Evolutionary conservation across 2,329 filamentous ascomycete genomes (phyloP).

Genomic region (Alternaria consortialis): DNA sequence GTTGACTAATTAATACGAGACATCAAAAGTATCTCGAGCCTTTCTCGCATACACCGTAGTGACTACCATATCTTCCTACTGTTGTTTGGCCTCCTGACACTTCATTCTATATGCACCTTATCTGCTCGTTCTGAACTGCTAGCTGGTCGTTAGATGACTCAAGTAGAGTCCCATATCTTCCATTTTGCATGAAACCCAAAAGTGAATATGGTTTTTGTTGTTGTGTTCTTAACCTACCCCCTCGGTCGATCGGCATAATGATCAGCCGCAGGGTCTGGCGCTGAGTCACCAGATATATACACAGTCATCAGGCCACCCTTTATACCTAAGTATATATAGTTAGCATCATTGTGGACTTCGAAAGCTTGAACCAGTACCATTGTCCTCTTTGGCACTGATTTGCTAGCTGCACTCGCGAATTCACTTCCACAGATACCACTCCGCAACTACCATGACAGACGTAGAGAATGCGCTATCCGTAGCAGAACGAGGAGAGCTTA

Average conservation of each 20-base stretch:
- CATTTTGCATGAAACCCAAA: no score
- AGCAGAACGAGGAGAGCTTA: slow-evolving; percentile 9
- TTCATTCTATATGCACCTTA: neutral
- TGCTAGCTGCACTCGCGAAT: neutral
- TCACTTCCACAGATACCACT: neutral
- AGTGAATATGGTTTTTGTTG: no score
- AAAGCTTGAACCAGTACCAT: neutral
- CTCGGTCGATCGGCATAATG: slow-evolving; percentile 15
- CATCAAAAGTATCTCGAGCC: no score
- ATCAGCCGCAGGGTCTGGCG: neutral
- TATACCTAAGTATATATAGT: neutral
- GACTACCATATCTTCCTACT: neutral
- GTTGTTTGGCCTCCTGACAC: neutral
- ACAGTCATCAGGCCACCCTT: neutral
- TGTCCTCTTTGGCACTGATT: neutral
- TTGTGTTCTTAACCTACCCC: neutral
- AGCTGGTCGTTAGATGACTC: no score
- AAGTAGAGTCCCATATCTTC: no score
- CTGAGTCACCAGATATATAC: neutral
- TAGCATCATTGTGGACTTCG: neutral
- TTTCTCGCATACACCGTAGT: neutral
- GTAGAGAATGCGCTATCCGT: slow-evolving; percentile 18
- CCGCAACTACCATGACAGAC: slow-evolving; percentile 16
- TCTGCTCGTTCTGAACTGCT: no score
- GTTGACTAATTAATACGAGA: neutral